A percentile compares a stretch with the other conserved stretches of the same genome.
phyloP scores from a whole-genome alignment of 495 filamentous ascomycete genomes.

The Annulohypoxylon maeteangense region DNA sequence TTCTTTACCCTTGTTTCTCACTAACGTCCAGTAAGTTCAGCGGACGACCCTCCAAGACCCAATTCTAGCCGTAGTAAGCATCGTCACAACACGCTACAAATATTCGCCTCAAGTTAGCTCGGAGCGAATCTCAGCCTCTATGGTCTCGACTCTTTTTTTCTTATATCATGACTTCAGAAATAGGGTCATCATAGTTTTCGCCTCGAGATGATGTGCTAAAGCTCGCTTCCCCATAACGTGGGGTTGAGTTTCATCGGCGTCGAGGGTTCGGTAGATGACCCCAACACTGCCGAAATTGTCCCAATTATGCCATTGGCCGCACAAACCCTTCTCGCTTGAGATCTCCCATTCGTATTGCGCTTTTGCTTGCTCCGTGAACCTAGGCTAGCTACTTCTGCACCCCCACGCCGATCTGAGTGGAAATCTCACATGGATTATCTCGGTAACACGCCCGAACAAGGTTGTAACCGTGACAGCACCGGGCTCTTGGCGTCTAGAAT shows the following conservation, averaged over 20 bases:
- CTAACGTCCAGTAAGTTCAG: slow-evolving; percentile 4
- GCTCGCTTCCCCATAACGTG: slow-evolving; percentile 3
- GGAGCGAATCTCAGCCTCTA: neutral
- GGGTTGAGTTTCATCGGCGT: slow-evolving; percentile 36
- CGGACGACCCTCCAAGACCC: slow-evolving; percentile 3
- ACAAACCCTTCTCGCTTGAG: neutral
- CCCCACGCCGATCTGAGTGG: slow-evolving; percentile 39
- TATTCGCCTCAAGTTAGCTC: neutral
- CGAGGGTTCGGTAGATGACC: slow-evolving; percentile 22
- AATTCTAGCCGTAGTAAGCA: slow-evolving; percentile 25
- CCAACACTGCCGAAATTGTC: slow-evolving; percentile 13
- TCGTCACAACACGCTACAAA: slow-evolving; percentile 1
- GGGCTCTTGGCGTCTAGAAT: slow-evolving; percentile 31
- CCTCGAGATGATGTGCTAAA: neutral
- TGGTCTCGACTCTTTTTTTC: neutral
- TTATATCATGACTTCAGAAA: neutral
- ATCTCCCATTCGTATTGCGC: slow-evolving; percentile 11
- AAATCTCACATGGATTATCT: slow-evolving; percentile 33
- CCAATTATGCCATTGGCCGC: slow-evolving; percentile 10
- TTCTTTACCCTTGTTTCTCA: neutral
- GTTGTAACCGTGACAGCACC: slow-evolving; percentile 38
- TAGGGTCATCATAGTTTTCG: neutral
- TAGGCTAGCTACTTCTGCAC: neutral
- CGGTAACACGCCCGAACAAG: slow-evolving; percentile 36
- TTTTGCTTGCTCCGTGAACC: slow-evolving; percentile 9